Evolutionary conservation across 176 grass and related monocot species (phyloP), one percentile per base, ranked within the genome.

Genomic region (Triticum turgidum): DNA sequence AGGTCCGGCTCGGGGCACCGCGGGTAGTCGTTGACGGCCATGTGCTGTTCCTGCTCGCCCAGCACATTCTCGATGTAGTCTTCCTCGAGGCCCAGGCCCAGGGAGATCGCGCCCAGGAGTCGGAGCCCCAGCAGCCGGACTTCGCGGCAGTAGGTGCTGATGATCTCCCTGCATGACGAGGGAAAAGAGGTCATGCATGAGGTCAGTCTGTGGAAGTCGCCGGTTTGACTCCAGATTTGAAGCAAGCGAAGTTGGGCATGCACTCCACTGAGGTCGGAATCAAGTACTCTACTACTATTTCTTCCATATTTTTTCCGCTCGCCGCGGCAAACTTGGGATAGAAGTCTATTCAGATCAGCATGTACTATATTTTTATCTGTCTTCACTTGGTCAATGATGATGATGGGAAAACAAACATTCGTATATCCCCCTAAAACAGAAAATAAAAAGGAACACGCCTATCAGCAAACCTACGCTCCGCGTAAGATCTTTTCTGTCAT

Each of bases 21-120:
- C 41, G 96, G 96, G 85, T 98, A 98, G 90, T 91, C 96, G 87
- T 98, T 98, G 11, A 98, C 76, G 4, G 94, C 94, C 94, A 97
- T 97, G 86, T 97, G 94, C 81, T 97, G 94, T 59, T 92, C 92
- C 77, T 92, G 92, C 81, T 94, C 84, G 29, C 92, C 94, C 22
- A 97, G 77, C 6, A 38, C 86, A 47, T 84, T 87, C 79, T 81
- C 81, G 30, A 94, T 83, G 71, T 91, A 83, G 51, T 91, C 86
- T 56, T 89, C 86, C 59, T 94, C 83, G 5, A 97, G 86, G 21
- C 86, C 92, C 13, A 97, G 90, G 81, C 94, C 87, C 8, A 90
- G 80, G 14, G 94, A 97, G 77, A 97, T 92, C 24, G 76, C 82
- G 18, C 83, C 88, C 24, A 94, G 88, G 2, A 97, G 83, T 15